Evolutionary conservation across 2,329 filamentous ascomycete species (phyloP), one percentile per base, ranked within the genome.

Genomic region (Pseudovirgaria hyperparasitica): DNA sequence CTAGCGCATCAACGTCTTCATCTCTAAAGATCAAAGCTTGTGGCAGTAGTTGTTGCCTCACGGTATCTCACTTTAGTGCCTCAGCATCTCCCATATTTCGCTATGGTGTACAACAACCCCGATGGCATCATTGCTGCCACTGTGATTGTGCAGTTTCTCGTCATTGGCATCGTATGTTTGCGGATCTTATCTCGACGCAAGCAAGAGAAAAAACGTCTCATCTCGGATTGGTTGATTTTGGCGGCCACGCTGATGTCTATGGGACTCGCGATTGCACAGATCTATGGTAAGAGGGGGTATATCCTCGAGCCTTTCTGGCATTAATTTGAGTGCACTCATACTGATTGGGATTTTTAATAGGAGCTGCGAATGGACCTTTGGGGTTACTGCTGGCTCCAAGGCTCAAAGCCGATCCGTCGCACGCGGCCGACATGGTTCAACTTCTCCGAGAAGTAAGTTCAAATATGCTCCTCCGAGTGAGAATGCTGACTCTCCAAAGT

Each of bases 41-140:
- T 23, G 27, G 22, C 9, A 22, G 27, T 29, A 29, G 16, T 29
- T 22, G 5, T 29, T 19, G 15, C 14, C 4, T 11, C 20, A 11
- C 11, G 18, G 17, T 14, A 9, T 9, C 5, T 14, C 8, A 6
- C 25, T 6, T 5, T 19, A 13, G 21, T 13, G 13, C 10, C 12
- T 12, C 8, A 3, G 21, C 16, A 19, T 29, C 12, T 21, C 6
- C 10, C 18, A 10, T 7, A 15, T 19, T 16, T 26, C 23, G 13
- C 5, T 16, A 30, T 30, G 28, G 28, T 25, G n/a, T 30, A 30
- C 20, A 25, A 30, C 28, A 30, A 14, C 22, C 24, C 23, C 9
- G 18, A 30, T 22, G 24, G 28, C 14, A 23, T 30, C 19, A 30
- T 30, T n/a, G 28, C 28, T 6, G 28, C 28, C 9, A 25, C 28